These are phyloP conservation scores for Metschnikowia baotianmanensis DNA, from an alignment of 805 yeast genomes.

Conservation along the genomic window DNA sequence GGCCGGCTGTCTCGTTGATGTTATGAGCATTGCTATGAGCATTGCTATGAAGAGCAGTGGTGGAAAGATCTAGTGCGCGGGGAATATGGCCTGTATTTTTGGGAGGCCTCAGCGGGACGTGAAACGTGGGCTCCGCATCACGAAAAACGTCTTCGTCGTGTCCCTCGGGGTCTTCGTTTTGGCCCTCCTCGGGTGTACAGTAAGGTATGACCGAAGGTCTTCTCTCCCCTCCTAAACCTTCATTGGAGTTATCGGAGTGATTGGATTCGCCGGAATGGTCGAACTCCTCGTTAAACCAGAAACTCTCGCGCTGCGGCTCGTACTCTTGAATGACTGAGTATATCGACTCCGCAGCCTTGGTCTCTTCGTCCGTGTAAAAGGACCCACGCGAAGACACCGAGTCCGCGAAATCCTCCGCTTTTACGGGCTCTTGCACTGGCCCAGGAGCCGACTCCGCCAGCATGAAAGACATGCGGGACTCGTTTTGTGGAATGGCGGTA, in stretches of 20 bases:
- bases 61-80: no score
- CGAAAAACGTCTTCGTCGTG: background rate
- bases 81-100: no score
- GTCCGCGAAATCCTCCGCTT: conserved; percentile 40
- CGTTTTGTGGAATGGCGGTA: conserved; percentile 1
- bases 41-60: no score
- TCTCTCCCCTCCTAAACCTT: no score
- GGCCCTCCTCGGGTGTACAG: background rate
- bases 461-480: conserved; percentile 9
- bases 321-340: conserved; percentile 33
- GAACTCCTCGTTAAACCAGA: conserved; percentile 13
- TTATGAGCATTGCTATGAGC: no score
- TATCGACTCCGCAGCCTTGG: conserved; percentile 27
- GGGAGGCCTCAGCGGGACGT: no score
- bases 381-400: conserved; percentile 23
- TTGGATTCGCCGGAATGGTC: conserved; percentile 1
- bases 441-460: conserved; percentile 2
- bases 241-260: conserved; percentile 2
- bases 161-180: background rate
- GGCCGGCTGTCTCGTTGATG: background rate
- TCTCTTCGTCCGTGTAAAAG: conserved; percentile 11
- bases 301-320: conserved; percentile 12
- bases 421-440: conserved; percentile 9
- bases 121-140: background rate
- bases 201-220: no score